Evolutionary conservation across 2,329 filamentous ascomycete genomes (phyloP), one percentile per base, ranked within the genome.

Genomic region (Ophiosphaerella herpotricha): DNA sequence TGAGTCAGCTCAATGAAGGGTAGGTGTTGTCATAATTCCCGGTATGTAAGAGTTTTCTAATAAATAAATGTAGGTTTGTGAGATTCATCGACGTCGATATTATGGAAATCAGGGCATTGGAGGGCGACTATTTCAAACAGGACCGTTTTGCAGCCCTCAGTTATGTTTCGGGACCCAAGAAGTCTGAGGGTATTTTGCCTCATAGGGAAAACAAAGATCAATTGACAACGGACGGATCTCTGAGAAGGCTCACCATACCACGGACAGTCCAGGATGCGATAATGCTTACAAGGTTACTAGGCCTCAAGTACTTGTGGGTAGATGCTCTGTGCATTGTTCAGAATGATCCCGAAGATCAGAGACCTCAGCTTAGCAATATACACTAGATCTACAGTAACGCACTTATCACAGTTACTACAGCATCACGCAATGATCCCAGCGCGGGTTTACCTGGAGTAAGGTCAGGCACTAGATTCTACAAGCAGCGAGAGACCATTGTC

Each of bases 311-410:
- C 26, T 14, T 51, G 7, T 51, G 48, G 48, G 33, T 47, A n/a
- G 48, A 47, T 18, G 29, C 40, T 12, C 8, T 41, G 31, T 41
- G 39, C n/a, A 41, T 41, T 8, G 11, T 29, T 14, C 39, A 32
- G 24, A 11, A 42, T n/a, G 31, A 42, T 34, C 4, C 31, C 3
- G n/a, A 7, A 8, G 31, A 42, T 23, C 31, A 50, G 7, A 34
- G 45, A 7, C 3, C 13, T 5, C 55, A 52, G 16, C 42, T 57
- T 13, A 39, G 34, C 16, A 37, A 51, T 6, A 58, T 58, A 52
- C 43, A 52, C 21, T 5, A 37, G 1, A 49, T 55, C 7, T 55
- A 53, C 16, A 29, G 23, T 5, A 21, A 29, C 8, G 52, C 52
- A 12, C 23, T 48, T 7, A 16, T 54, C 7, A 51, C 52, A 6